A percentile compares a stretch with the other conserved stretches of the same genome.
Conservation (phyloP, 1,284 basidiomycete genomes). For the Phellinidium pouzarii region DNA sequence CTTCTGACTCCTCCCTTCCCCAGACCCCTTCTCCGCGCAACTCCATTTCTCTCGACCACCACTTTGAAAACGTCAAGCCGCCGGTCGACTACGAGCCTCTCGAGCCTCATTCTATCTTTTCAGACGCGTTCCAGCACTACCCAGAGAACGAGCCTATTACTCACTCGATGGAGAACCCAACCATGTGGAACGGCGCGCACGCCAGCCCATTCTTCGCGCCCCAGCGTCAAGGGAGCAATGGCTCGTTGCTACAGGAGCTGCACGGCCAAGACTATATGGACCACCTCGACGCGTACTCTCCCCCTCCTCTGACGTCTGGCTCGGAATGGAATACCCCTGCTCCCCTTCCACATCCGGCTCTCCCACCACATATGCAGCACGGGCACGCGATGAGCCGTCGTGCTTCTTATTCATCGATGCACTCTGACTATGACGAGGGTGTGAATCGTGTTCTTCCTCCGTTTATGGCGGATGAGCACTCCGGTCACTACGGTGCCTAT, state of each 20-base stretch:
- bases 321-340: slow-evolving; percentile 30
- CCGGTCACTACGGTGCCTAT: slow-evolving; percentile 31
- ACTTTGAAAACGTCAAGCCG: slow-evolving; percentile 35
- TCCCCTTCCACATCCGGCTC: slow-evolving; percentile 28
- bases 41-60: slow-evolving; percentile 30
- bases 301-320: slow-evolving; percentile 27
- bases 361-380: slow-evolving; percentile 24
- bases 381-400: slow-evolving; percentile 46
- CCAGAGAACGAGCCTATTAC: slow-evolving; percentile 33
- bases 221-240: slow-evolving; percentile 31
- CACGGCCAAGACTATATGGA: slow-evolving; percentile 40
- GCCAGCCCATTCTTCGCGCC: slow-evolving; percentile 30
- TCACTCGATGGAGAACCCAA: slow-evolving; percentile 21
- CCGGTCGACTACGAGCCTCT: slow-evolving; percentile 39
- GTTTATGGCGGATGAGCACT: slow-evolving; percentile 29
- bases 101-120: slow-evolving; percentile 40
- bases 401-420: slow-evolving; percentile 66
- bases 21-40: slow-evolving; percentile 60
- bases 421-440: slow-evolving; percentile 50
- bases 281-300: slow-evolving; percentile 31
- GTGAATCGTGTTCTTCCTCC: slow-evolving; percentile 27
- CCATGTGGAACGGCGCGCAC: slow-evolving; percentile 25
- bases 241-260: slow-evolving; percentile 61
- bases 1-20: slow-evolving; percentile 58
- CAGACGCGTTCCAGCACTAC: slow-evolving; percentile 35